Base-by-base conservation (phyloP, 306 rosid species). In the Alnus rubra region DNA sequence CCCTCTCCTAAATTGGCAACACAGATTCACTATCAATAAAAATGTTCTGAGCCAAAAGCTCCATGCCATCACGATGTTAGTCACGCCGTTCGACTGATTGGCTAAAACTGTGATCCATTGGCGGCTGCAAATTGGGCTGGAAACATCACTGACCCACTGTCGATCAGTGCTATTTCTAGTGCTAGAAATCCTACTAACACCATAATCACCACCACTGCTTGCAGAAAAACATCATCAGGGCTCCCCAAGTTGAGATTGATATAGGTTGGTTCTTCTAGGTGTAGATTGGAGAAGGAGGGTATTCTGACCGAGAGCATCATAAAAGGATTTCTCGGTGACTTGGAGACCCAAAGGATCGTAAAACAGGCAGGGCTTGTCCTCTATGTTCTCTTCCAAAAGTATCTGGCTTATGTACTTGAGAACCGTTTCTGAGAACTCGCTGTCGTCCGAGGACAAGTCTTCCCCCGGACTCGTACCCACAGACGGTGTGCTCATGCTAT, bases 401-500 rank as follows among this genome's bases (percentile, higher is more conserved):
- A 71, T 50, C 19, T 71, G 60, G 42, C 1, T 30, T 28, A 71
- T 50, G 75, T 4, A 71, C 62, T 50, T 71, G 2, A 67, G 49
- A 67, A 50, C 28, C 23, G 47, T 48, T 71, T 71, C 75, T 9
- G 75, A 2, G 44, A 49, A 71, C 14, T 71, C 75, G 13, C 7
- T 23, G 42, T 48, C 62, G 7, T 71, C 75, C 15, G 58, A 7
- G 62, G 23, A 2, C 42, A 30, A 50, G 1, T 19, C 4, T 1
- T 5, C 71, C 2, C 30, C 50, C 49, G 51, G 72, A 39, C 47
- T 59, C 35, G 15, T 59, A 59, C 31, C 19, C 49, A 79, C 37
- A 71, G 85, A 79, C 13, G 76, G 76, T 0, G 84, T 59, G 44
- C 82, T 74, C 82, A 62, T 62, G 81, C 87, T 74, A 2, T 10